Conservation (phyloP, 768 basidiomycete genomes). For the Mycena capillaripes region DNA sequence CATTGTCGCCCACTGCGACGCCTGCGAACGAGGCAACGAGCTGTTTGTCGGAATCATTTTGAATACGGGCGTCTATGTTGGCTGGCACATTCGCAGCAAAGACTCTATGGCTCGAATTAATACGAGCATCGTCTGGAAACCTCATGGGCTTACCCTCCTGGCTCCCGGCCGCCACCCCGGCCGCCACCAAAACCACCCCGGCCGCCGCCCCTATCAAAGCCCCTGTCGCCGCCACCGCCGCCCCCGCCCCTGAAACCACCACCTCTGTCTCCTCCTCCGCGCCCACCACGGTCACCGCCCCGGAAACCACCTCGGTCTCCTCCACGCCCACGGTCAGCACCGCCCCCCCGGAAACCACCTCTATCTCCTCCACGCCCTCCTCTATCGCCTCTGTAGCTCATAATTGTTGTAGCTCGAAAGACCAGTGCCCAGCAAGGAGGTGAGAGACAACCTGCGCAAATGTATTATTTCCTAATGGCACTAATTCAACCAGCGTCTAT, state of each 20-base stretch:
- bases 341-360: conserved; percentile 22
- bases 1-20: conserved; percentile 48
- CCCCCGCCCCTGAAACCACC: conserved; percentile 18
- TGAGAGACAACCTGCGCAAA: not conserved
- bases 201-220: conserved; percentile 4
- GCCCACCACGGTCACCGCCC: conserved; percentile 42
- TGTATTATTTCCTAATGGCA: not conserved
- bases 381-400: conserved; percentile 56
- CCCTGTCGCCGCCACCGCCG: conserved; percentile 44
- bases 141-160: conserved; percentile 58
- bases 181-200: conserved; percentile 43
- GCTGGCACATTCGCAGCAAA: conserved; percentile 55
- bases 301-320: conserved; percentile 41
- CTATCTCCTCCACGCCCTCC: conserved; percentile 52
- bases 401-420: conserved; percentile 18
- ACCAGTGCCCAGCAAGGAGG: not conserved
- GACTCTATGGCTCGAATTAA: conserved; percentile 48
- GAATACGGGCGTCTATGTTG: conserved; percentile 58
- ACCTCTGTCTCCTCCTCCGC: no score
- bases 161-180: conserved; percentile 48
- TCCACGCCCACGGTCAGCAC: conserved; percentile 45
- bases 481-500: not conserved
- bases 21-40: conserved; percentile 55
- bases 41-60: conserved; percentile 55
- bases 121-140: not conserved